phyloP scores from a whole-genome alignment of 1,139 yeast species.

The Candida tetrigidarum region DNA sequence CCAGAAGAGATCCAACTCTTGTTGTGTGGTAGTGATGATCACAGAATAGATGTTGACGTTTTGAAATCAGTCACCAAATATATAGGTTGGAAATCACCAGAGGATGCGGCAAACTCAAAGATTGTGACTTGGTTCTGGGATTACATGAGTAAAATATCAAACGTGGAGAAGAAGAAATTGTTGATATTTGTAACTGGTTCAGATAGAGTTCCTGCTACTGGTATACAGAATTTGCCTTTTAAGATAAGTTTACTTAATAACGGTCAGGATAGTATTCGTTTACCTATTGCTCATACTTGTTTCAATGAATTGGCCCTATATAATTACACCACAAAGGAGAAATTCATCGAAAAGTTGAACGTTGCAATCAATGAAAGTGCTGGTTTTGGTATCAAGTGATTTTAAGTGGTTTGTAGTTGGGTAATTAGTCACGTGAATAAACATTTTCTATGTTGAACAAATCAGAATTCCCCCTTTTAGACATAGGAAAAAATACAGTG shows the following conservation, averaged over 20 bases:
- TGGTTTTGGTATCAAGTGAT: slow-evolving; percentile 78
- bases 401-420: no score
- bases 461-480: no score
- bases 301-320: slow-evolving; percentile 86
- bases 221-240: slow-evolving; percentile 73
- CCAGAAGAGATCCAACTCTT: slow-evolving; percentile 82
- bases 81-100: slow-evolving; percentile 53
- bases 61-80: slow-evolving; percentile 76
- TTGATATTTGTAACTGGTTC: slow-evolving; percentile 87
- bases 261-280: slow-evolving; percentile 53
- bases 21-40: slow-evolving; percentile 75
- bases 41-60: slow-evolving; percentile 66
- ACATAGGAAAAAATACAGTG: no score
- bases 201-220: slow-evolving; percentile 92
- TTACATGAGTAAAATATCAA: slow-evolving; percentile 51
- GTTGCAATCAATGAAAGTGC: slow-evolving; percentile 78
- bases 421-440: no score
- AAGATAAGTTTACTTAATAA: slow-evolving; percentile 54
- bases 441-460: no score
- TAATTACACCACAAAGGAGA: slow-evolving; percentile 58
- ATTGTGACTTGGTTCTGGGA: slow-evolving; percentile 88
- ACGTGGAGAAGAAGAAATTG: slow-evolving; percentile 59
- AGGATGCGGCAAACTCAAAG: slow-evolving; percentile 36
- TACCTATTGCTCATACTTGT: slow-evolving; percentile 93
- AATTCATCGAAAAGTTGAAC: slow-evolving; percentile 57